These are phyloP conservation scores for Pyrenophora teres DNA, from an alignment of 2,329 filamentous ascomycete species.

Conservation along the genomic window DNA sequence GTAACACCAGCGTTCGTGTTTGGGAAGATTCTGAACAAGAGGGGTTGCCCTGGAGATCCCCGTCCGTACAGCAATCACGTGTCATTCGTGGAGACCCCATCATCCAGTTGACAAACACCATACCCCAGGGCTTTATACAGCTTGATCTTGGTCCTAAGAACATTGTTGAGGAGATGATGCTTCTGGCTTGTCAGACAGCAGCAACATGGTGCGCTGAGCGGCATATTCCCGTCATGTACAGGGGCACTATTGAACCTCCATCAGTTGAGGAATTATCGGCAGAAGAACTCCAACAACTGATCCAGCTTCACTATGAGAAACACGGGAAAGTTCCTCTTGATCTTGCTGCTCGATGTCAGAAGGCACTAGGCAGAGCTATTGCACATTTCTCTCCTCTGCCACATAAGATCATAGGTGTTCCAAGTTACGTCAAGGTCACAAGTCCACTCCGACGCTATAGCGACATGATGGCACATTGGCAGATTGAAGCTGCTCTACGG, in stretches of 20 bases:
- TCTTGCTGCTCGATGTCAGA: constrained; percentile 50
- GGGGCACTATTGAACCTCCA: constrained; percentile 45
- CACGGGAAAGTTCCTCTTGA: constrained; percentile 41
- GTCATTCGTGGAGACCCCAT: constrained; percentile 52
- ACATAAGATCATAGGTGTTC: constrained; percentile 58
- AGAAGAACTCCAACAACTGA: constrained; percentile 39
- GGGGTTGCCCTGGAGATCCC: constrained; percentile 50
- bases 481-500: constrained; percentile 65
- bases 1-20: constrained; percentile 41
- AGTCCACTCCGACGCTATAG: constrained; percentile 65
- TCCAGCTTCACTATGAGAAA: constrained; percentile 46
- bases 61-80: constrained; percentile 45
- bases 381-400: constrained; percentile 54
- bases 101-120: constrained; percentile 40
- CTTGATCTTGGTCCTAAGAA: constrained; percentile 29
- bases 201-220: constrained; percentile 59
- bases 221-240: constrained; percentile 57
- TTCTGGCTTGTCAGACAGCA: constrained; percentile 59
- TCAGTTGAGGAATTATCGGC: constrained; percentile 11
- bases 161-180: constrained; percentile 55
- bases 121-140: constrained; percentile 11
- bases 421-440: constrained; percentile 62
- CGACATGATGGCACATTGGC: constrained; percentile 67
- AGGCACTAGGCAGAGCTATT: constrained; percentile 49
- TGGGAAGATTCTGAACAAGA: constrained; percentile 36